Evolutionary conservation across 345 rosid genomes (phyloP), one percentile per base, ranked within the genome.

Genomic region (Rhizophora apiculata): DNA sequence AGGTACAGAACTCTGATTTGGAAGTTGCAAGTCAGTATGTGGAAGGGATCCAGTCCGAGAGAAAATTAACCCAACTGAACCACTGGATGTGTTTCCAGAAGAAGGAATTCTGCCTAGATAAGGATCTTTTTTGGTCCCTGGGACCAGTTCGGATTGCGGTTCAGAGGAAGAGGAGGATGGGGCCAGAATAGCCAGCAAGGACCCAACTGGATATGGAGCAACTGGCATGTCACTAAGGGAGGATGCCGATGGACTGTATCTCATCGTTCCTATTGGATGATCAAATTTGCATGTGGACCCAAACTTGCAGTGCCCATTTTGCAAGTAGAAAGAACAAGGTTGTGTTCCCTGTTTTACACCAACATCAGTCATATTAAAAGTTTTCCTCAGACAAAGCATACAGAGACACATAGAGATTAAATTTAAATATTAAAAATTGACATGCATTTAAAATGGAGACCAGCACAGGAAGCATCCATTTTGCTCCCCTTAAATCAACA

Each of bases 1-100:
- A 75, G 96, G 79, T 77, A 87, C 85, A 27, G 96, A 85, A 54
- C 73, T 79, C 76, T 87, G 96, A 81, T 85, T 79, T 48, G 90
- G 84, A 72, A 80, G 88, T 70, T 88, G 97, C 72, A 85, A 81
- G 37, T 89, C 94, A 60, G 92, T 71, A 67, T 87, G 78, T 43
- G 85, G 86, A 65, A 83, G 76, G 39, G 96, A 70, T 62, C 86
- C 86, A 5, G 82, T 87, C 77, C 80, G 96, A 9, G 92, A 86
- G 80, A 85, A 86, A 39, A 87, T 87, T 75, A 87, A 76, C 64
- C 90, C 96, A 68, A 89, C 87, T 43, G 91, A 82, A 77, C 88
- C 80, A 79, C 80, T 85, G 37, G 93, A 83, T 18, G 79, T 79
- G 80, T 78, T 83, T 74, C 90, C 85, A 63, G 91, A 81, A 29